Conservation (phyloP, 148 eudicot genomes). For the Vaccinium corymbosum region DNA sequence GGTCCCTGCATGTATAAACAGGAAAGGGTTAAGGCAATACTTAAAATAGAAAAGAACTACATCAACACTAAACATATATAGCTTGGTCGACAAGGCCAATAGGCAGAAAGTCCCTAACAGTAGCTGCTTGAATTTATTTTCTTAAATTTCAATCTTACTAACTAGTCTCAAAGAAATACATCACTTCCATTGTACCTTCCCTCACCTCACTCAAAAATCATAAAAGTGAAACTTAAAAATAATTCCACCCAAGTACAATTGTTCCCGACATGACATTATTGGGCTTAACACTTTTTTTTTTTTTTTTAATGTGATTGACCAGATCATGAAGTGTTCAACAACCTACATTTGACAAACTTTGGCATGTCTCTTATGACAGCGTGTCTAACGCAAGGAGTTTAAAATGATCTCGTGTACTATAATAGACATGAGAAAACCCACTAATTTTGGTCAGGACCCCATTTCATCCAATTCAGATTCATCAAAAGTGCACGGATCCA, state of each 20-base stretch:
- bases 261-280: neutral
- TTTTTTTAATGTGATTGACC: neutral
- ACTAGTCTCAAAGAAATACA: neutral
- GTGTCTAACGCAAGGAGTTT: neutral
- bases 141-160: neutral
- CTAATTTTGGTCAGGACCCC: neutral
- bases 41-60: neutral
- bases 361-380: neutral
- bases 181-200: neutral
- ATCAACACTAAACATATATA: neutral
- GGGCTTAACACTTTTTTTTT: neutral
- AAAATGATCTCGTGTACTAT: neutral
- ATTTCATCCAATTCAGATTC: constrained; percentile 3
- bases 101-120: neutral
- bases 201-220: neutral
- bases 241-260: neutral
- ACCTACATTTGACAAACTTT: neutral
- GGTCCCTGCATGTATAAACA: constrained; percentile 64
- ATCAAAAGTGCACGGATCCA: neutral
- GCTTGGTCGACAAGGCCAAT: neutral
- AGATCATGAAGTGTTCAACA: neutral
- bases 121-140: neutral
- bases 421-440: neutral
- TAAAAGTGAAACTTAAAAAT: neutral
- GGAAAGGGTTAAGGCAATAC: constrained; percentile 14